Evolutionary conservation across 352 stramenopile genomes (phyloP), one percentile per base, ranked within the genome.

Genomic region (Globisporangium lucens): DNA sequence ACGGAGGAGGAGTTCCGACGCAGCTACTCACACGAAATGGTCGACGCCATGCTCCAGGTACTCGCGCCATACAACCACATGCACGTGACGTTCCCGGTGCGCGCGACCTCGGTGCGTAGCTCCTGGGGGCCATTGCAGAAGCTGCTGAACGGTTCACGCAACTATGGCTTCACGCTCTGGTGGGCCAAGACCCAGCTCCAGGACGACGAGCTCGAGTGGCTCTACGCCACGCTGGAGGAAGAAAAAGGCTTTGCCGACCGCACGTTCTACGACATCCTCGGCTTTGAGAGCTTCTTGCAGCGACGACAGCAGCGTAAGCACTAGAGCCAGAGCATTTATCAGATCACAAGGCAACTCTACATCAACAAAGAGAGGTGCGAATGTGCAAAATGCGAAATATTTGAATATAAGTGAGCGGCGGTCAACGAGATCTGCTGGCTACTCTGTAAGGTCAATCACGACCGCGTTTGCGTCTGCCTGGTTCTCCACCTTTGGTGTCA

Each of bases 201-300:
- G 0, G 72, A 87, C 20, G 66, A 77, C 6, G 77, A 89, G 51
- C 67, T 89, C 36, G 80, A 89, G 56, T 92, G 84, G 84, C 62
- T 92, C 1, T 90, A 80, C 52, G 61, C 62, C 22, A 85, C 71
- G 17, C 69, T 91, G n/a, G 83, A 90, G 70, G 41, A 72, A 43
- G 43, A 53, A 8, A n/a, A 47, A 12, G 70, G 1, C 5, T 81
- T 83, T 60, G 69, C 75, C 0, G 63, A 69, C 59, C 75, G 82
- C 51, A 89, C 84, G 9, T 92, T 89, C 62, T 92, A 92, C 74
- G 84, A 92, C 55, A 89, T 92, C 43, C 67, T 78, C 3, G 84
- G 84, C 17, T 90, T 92, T 64, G 75, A 87, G 12, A 70, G 61
- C 1, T 91, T 89, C 56, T 47, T 89, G 3, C 67, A 65, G 29